Base-by-base conservation (phyloP, 768 basidiomycete species). In the Psilocybe azurescens region DNA sequence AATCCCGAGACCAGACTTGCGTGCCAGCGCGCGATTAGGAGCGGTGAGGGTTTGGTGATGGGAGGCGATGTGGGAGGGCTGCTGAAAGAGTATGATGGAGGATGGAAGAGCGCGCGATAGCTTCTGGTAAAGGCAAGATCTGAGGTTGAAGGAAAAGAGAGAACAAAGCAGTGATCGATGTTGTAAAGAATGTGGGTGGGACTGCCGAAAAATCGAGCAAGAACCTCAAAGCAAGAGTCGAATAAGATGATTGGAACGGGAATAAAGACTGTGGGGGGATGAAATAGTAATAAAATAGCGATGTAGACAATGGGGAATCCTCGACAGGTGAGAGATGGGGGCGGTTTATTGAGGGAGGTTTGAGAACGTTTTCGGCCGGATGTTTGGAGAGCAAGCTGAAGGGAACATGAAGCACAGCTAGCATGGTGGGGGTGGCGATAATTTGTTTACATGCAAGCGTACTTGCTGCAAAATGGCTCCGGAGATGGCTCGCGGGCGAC, bases 401-500 rank as follows among this genome's bases (percentile, higher is more conserved):
- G 52, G 51, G 30, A 39, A 38, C 39, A 29, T 46, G 44, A 39
- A 62, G 46, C 41, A 48, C 41, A 62, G 61, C 56, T 58, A 32
- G 56, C 49, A 52, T 58, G 56, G 33, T 54, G 28, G 5, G 13
- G 16, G 50, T 47, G 51, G 51, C 18, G 63, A 36, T 59, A 41
- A 56, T 39, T 41, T 52, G 50, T 58, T 66, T 53, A 71, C 58
- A 59, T 33, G 67, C 70, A 71, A 39, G 13, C 44, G 24, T 50
- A 68, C 30, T 54, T 60, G 59, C 32, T 39, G 41, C 65, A 67
- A 28, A 56, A 41, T 7, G 69, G 65, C 20, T 67, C 65, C 1
- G 69, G 69, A 3, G 54, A 39, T 36, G 69, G 62, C 20, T 71
- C 68, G n/a, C 70, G 69, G 29, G 67, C 64, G 46, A 68, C 66